phyloP scores from a whole-genome alignment of 192 early-diverging fungal genomes.

The Coemansia sp. region DNA sequence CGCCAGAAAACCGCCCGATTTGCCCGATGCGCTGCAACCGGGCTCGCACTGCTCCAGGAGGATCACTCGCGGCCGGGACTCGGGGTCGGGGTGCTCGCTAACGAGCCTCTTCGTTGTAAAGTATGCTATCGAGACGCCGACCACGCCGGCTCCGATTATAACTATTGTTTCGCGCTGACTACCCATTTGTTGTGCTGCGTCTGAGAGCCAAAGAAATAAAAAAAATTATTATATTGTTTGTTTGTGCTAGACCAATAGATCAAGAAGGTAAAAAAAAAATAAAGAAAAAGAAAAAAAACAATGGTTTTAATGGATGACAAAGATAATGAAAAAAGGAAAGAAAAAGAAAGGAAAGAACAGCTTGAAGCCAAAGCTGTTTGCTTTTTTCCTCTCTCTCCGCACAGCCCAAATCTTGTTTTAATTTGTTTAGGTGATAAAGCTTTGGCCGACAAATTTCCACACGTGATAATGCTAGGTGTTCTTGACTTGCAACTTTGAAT shows the following conservation, averaged over 20 bases:
- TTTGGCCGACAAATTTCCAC: too few relatives aligned
- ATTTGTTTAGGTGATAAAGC: too few relatives aligned
- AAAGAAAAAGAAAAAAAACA: background rate
- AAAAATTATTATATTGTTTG: too few relatives aligned
- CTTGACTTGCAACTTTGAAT: too few relatives aligned
- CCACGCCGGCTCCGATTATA: constrained; percentile 47
- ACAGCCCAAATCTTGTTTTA: background rate
- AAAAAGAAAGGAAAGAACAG: background rate
- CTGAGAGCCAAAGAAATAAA: too few relatives aligned
- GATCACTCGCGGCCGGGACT: constrained; percentile 38
- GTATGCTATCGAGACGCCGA: constrained; percentile 49
- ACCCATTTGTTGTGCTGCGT: constrained; percentile 13
- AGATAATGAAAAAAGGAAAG: background rate
- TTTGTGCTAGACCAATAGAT: too few relatives aligned
- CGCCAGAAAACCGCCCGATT: constrained; percentile 53
- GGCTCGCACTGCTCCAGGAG: constrained; percentile 53
- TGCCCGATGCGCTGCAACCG: constrained; percentile 52
- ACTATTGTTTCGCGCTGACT: constrained; percentile 39
- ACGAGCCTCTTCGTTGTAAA: constrained; percentile 39
- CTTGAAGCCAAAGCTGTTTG: too few relatives aligned
- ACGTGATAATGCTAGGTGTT: too few relatives aligned
- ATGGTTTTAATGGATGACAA: background rate
- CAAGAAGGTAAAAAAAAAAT: too few relatives aligned
- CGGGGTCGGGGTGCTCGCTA: constrained; percentile 16
- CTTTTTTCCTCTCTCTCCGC: background rate